Conservation (phyloP, 495 filamentous ascomycete genomes). For the Penicillium chermesinum region DNA sequence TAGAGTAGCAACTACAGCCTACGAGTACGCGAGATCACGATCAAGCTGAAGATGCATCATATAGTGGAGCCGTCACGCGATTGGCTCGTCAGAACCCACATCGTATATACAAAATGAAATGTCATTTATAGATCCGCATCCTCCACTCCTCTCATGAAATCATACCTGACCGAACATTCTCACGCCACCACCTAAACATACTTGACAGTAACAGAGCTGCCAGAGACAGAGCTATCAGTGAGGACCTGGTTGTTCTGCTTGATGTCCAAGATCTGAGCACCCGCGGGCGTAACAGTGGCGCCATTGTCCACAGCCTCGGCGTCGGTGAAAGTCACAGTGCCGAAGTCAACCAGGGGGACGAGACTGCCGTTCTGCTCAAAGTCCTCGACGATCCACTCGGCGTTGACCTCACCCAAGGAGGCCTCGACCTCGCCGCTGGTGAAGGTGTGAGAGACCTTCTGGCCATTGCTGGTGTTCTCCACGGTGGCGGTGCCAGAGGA, state of each 20-base stretch:
- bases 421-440: slow-evolving; percentile 18
- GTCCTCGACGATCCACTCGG: slow-evolving; percentile 62
- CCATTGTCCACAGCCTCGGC: slow-evolving; percentile 26
- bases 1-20: no score
- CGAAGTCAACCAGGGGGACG: slow-evolving; percentile 52
- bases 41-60: no score
- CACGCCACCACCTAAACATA: no score
- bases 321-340: slow-evolving; percentile 44
- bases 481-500: slow-evolving; percentile 45
- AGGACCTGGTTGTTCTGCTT: slow-evolving; percentile 38
- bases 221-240: slow-evolving; percentile 37
- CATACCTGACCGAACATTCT: no score
- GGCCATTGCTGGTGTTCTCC: slow-evolving; percentile 8
- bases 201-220: slow-evolving; percentile 24
- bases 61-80: no score
- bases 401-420: slow-evolving; percentile 34
- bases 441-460: slow-evolving; percentile 45
- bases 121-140: no score
- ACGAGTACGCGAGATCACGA: no score
- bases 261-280: slow-evolving; percentile 45
- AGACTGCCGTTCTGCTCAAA: slow-evolving; percentile 37
- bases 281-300: slow-evolving; percentile 27
- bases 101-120: no score
- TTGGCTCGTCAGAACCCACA: no score
- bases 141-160: no score